Evolutionary conservation across 2,329 filamentous ascomycete genomes (phyloP), one percentile per base, ranked within the genome.

Genomic region (Fusarium euwallaceae): DNA sequence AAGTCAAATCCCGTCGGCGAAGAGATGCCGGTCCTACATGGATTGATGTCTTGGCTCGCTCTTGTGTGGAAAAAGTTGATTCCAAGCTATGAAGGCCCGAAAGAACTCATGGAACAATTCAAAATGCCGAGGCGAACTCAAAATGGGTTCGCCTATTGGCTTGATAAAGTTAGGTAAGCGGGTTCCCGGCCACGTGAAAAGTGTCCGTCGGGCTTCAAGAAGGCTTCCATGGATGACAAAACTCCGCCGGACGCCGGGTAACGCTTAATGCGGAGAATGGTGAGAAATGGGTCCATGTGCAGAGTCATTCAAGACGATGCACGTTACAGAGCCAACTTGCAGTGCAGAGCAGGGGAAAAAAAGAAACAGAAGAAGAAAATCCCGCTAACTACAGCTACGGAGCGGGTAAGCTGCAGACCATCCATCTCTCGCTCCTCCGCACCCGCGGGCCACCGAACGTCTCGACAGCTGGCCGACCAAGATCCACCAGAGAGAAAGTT

Each of bases 371-470:
- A 24, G 32, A 45, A 61, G 37, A 48, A 48, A 61, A 61, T 61
- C 37, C 41, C 27, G 32, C 41, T 48, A 48, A 36, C 55, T 59
- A 39, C 6, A 39, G 56, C 34, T 39, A 59, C 32, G 55, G 34
- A 37, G 20, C 34, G 32, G 53, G 29, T 58, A 58, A 24, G 55
- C 55, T 58, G 55, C 34, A 58, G 55, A 16, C 29, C 29, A 34
- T 16, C 29, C 29, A 34, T 16, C 17, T 32, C 22, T 41, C 17
- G 27, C 10, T 56, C 29, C 67, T 64, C 64, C 67, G 22, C 56
- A 61, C 20, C 71, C 71, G 62, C 63, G 63, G 67, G 56, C 39
- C 61, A 61, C 43, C 61, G 10, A 59, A 70, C 37, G 12, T 34
- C 32, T 34, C 11, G 32, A 60, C 16, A n/a, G 36, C 6, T 24